These are phyloP conservation scores for Arthrobotrys iridis DNA, from an alignment of 2,329 filamentous ascomycete species.

Conservation along the genomic window DNA sequence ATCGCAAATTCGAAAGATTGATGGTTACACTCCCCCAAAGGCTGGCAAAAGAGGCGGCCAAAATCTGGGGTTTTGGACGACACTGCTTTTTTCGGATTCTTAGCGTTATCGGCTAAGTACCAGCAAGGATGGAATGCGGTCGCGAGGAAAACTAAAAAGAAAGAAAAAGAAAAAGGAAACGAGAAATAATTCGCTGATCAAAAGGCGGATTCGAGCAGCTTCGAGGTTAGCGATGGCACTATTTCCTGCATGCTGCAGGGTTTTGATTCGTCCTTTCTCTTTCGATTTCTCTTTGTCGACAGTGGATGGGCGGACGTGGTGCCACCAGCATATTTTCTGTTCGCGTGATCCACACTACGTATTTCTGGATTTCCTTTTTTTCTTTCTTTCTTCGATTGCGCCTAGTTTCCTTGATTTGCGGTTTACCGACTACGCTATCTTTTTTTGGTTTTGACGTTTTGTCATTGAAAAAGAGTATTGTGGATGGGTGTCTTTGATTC, in stretches of 20 bases:
- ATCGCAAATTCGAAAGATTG: constrained; percentile 6
- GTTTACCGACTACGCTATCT: not conserved
- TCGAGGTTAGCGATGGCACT: constrained; percentile 19
- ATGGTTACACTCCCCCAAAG: not conserved
- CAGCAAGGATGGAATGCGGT: constrained; percentile 48
- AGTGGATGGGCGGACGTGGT: constrained; percentile 14
- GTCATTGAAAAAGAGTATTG: not conserved
- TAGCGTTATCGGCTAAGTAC: constrained; percentile 34
- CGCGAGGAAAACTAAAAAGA: constrained; percentile 28
- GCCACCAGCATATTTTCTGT: constrained; percentile 40
- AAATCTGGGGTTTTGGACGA: constrained; percentile 35
- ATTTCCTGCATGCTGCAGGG: constrained; percentile 35
- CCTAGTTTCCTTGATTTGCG: constrained; percentile 20
- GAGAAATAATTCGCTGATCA: not conserved
- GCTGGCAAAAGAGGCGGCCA: not conserved
- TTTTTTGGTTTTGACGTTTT: constrained; percentile 14
- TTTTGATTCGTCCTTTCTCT: constrained; percentile 2
- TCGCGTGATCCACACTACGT: constrained; percentile 55
- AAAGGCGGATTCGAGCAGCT: constrained; percentile 12
- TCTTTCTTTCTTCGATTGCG: not conserved
- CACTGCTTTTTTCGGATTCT: constrained; percentile 18
- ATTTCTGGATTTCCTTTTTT: too few relatives aligned
- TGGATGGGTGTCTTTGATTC: constrained; percentile 41
- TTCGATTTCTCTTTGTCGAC: not conserved
- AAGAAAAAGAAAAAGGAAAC: not conserved